These are phyloP conservation scores for Debaryomyces udenii DNA, from an alignment of 1,139 yeast genomes.

Conservation along the genomic window DNA sequence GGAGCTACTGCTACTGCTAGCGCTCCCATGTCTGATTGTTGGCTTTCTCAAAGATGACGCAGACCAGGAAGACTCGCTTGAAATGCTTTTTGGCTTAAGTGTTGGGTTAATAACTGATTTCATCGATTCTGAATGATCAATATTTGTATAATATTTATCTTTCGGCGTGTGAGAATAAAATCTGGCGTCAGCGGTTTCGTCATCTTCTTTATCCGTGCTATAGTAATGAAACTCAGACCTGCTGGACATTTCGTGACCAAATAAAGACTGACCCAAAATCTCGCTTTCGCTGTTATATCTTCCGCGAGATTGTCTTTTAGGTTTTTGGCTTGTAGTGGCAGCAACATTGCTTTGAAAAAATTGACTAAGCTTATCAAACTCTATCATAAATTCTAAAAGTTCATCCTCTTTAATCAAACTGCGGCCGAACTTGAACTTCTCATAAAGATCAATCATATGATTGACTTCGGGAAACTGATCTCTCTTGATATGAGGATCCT, in stretches of 20 bases:
- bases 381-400: constrained; percentile 60
- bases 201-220: constrained; percentile 3
- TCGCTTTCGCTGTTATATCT: not conserved
- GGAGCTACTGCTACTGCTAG: constrained; percentile 10
- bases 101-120: constrained; percentile 1
- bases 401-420: constrained; percentile 60
- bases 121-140: constrained; percentile 2
- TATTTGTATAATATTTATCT: constrained; percentile 5
- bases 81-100: not conserved
- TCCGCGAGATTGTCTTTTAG: not conserved
- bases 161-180: constrained; percentile 2
- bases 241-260: constrained; percentile 1
- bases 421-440: constrained; percentile 69
- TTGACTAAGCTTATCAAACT: constrained; percentile 26
- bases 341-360: constrained; percentile 12
- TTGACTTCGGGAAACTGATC: constrained; percentile 25
- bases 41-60: constrained; percentile 5
- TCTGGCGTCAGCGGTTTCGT: not conserved
- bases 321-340: not conserved
- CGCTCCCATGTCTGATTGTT: constrained; percentile 3
- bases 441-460: constrained; percentile 59
- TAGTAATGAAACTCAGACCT: constrained; percentile 2
- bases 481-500: constrained; percentile 15
- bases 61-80: constrained; percentile 3
- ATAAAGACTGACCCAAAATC: constrained; percentile 17